A percentile compares a stretch with the other conserved stretches of the same genome.
Evolutionary conservation across 768 basidiomycete genomes (phyloP).

Genomic region (Lactifluus volemus): DNA sequence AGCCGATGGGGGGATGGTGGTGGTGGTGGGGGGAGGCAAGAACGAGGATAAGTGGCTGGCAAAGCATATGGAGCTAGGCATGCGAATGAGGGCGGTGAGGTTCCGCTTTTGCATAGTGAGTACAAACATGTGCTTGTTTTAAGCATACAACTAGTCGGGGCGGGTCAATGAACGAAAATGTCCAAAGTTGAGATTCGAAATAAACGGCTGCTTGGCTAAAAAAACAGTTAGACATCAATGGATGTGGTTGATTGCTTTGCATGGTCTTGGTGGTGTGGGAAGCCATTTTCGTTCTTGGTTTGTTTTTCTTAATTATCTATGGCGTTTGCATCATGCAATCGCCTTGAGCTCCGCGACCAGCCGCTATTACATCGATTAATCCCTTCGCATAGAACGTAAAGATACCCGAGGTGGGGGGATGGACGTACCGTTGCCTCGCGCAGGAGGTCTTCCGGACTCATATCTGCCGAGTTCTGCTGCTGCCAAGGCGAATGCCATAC

Average conservation of each 20-base stretch:
- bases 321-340: slow-evolving; percentile 9
- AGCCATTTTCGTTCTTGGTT: no score
- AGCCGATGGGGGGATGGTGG: background rate
- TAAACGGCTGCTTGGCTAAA: slow-evolving; percentile 7
- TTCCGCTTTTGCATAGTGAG: slow-evolving; percentile 12
- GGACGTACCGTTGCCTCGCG: slow-evolving; percentile 26
- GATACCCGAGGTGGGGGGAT: background rate
- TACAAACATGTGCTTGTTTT: slow-evolving; percentile 14
- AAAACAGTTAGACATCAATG: slow-evolving; percentile 11
- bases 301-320: background rate
- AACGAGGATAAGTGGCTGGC: background rate
- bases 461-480: slow-evolving; percentile 16
- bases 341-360: slow-evolving; percentile 18
- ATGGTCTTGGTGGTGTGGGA: background rate
- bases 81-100: background rate
- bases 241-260: background rate
- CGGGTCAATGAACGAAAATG: slow-evolving; percentile 4
- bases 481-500: slow-evolving; percentile 62
- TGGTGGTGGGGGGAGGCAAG: background rate
- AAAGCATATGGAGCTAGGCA: slow-evolving; percentile 4
- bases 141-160: slow-evolving; percentile 9
- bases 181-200: background rate
- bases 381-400: background rate
- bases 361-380: slow-evolving; percentile 2
- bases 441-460: slow-evolving; percentile 28